Conservation (phyloP, 805 yeast genomes). For the Metschnikowia aberdeeniae region DNA sequence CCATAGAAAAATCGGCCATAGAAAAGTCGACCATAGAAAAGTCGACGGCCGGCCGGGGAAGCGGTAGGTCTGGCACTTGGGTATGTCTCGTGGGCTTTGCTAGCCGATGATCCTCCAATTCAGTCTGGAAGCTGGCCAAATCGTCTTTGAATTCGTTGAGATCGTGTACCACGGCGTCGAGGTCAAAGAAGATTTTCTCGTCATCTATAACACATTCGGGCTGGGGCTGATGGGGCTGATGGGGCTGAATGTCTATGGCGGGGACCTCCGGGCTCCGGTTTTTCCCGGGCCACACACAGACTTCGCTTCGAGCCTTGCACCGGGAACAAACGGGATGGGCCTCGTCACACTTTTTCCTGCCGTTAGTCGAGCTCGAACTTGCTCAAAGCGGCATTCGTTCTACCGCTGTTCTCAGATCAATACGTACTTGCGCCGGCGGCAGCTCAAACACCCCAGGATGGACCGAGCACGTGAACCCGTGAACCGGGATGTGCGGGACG, state of each 20-base stretch:
- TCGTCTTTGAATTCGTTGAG: slow-evolving; percentile 15
- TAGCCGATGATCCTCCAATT: slow-evolving; percentile 10
- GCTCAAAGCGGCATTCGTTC: no score
- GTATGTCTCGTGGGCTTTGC: background rate
- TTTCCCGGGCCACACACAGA: slow-evolving; percentile 12
- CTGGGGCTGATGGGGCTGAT: no score
- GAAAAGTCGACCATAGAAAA: slow-evolving; percentile 5
- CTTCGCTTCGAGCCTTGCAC: slow-evolving; percentile 7
- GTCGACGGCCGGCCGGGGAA: slow-evolving; percentile 4
- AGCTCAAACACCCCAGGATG: slow-evolving; percentile 14
- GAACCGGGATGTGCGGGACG: slow-evolving; percentile 7
- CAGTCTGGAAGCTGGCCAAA: slow-evolving; percentile 14
- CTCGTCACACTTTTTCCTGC: slow-evolving; percentile 19
- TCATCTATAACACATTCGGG: background rate
- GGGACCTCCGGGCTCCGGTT: no score
- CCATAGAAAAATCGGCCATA: slow-evolving; percentile 5
- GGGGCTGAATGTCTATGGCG: no score
- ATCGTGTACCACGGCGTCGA: slow-evolving; percentile 12
- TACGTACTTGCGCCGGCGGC: slow-evolving; percentile 19
- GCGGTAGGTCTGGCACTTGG: background rate
- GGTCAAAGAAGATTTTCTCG: background rate
- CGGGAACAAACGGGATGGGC: slow-evolving; percentile 12
- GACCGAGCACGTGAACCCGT: slow-evolving; percentile 18
- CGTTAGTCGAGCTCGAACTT: slow-evolving; percentile 5
- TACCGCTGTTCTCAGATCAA: background rate